Conservation (phyloP, 495 filamentous ascomycete species). For the Physcia stellaris region DNA sequence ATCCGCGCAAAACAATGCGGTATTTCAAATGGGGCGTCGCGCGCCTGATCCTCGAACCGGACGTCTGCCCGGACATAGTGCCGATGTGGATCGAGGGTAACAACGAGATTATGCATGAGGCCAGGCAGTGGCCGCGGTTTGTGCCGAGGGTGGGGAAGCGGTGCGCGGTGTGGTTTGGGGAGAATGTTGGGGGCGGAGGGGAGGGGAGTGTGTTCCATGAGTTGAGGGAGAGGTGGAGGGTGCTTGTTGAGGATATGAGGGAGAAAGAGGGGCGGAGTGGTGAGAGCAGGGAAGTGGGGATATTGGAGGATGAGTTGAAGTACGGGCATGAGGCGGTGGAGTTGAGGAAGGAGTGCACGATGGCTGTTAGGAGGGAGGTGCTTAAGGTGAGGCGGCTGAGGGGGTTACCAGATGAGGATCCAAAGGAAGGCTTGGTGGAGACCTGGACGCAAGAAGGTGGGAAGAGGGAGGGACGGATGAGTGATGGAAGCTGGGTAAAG, state of each 20-base stretch:
- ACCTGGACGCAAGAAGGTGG: constrained; percentile 45
- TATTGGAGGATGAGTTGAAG: constrained; percentile 55
- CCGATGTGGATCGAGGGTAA: constrained; percentile 89
- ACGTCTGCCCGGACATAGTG: constrained; percentile 70
- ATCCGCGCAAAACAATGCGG: constrained; percentile 61
- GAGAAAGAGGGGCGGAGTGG: constrained; percentile 22
- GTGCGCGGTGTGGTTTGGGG: constrained; percentile 57
- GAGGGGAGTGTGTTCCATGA: constrained; percentile 48
- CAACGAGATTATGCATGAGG: constrained; percentile 73
- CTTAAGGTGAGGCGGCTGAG: constrained; percentile 55
- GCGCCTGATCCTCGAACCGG: constrained; percentile 74
- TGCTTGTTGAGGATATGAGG: constrained; percentile 35
- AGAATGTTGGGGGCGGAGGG: constrained; percentile 31
- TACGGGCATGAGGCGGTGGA: constrained; percentile 59
- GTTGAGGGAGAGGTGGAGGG: constrained; percentile 52
- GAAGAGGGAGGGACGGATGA: constrained; percentile 44
- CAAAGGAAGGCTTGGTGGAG: constrained; percentile 47
- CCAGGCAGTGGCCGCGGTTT: constrained; percentile 64
- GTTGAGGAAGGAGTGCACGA: constrained; percentile 70
- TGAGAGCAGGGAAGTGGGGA: constrained; percentile 33
- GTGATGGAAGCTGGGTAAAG: constrained; percentile 49
- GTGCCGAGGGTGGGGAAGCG: constrained; percentile 60
- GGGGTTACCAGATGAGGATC: constrained; percentile 70
- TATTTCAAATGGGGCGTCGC: constrained; percentile 98
- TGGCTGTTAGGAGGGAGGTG: constrained; percentile 63